phyloP scores from a whole-genome alignment of 257 asterid species.

The Plantago ovata region DNA sequence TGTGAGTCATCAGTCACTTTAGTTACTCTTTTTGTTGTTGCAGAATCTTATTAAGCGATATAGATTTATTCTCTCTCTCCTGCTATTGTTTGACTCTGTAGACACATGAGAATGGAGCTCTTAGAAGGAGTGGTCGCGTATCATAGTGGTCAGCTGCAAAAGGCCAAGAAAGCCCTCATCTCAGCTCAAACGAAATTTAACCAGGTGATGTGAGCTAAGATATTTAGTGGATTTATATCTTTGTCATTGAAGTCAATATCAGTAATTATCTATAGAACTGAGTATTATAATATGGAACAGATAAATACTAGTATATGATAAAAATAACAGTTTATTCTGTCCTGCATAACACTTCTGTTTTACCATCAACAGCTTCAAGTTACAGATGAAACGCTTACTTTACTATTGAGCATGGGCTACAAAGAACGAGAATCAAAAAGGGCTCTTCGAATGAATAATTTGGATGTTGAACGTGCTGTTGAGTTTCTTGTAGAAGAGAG shows the following conservation, averaged over 20 bases:
- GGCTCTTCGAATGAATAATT: slow-evolving; percentile 88
- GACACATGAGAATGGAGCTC: slow-evolving; percentile 84
- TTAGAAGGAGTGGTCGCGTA: slow-evolving; percentile 93
- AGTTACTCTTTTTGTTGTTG: slow-evolving; percentile 5
- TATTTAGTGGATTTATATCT: not conserved
- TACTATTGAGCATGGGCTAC: slow-evolving; percentile 81
- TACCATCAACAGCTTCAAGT: slow-evolving; percentile 69
- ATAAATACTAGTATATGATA: too few relatives aligned
- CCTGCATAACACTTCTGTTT: not conserved
- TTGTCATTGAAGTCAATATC: too few relatives aligned
- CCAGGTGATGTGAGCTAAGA: slow-evolving; percentile 44
- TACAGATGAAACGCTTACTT: slow-evolving; percentile 71
- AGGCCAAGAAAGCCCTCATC: slow-evolving; percentile 50
- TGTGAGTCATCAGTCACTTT: slow-evolving; percentile 41
- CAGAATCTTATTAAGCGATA: slow-evolving; percentile 9
- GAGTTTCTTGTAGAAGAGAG: slow-evolving; percentile 81
- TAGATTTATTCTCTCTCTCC: not conserved
- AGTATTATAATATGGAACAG: too few relatives aligned
- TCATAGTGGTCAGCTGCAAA: slow-evolving; percentile 65
- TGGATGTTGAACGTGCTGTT: slow-evolving; percentile 69
- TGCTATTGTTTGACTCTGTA: slow-evolving; percentile 25
- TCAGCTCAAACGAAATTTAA: slow-evolving; percentile 67
- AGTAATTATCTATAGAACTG: too few relatives aligned
- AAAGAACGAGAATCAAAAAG: slow-evolving; percentile 71
- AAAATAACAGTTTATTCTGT: too few relatives aligned